These are phyloP conservation scores for Lipomyces oligophaga DNA, from an alignment of 805 yeast genomes.

Conservation along the genomic window DNA sequence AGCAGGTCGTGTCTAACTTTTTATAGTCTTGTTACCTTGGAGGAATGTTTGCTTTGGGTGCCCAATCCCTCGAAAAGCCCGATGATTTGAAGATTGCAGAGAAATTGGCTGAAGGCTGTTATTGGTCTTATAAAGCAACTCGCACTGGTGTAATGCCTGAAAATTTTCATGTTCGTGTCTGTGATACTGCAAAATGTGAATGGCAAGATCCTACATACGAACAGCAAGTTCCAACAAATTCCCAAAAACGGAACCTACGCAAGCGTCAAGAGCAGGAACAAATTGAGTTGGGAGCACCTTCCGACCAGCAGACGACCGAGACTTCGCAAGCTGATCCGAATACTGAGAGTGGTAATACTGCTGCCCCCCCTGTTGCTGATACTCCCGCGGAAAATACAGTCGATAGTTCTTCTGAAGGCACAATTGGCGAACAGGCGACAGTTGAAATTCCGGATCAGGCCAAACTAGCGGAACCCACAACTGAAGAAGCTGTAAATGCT, in stretches of 20 bases:
- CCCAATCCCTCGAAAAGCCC: conserved; percentile 41
- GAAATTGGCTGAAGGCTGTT: conserved; percentile 49
- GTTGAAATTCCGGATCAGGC: background rate
- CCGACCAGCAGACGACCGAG: background rate
- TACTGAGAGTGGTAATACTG: background rate
- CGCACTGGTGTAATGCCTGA: conserved; percentile 47
- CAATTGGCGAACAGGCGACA: too few species aligned
- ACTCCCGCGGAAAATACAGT: conserved; percentile 4
- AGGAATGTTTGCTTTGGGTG: conserved; percentile 51
- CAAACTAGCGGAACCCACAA: background rate
- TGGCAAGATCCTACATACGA: conserved; percentile 8
- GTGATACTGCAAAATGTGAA: conserved; percentile 16
- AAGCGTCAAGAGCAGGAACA: background rate
- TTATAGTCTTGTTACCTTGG: conserved; percentile 46
- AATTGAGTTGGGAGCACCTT: background rate
- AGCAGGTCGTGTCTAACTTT: background rate
- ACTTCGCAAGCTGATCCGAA: background rate
- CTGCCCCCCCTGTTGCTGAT: too few species aligned
- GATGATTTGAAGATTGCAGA: conserved; percentile 43
- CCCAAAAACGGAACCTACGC: conserved; percentile 3
- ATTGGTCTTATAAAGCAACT: conserved; percentile 41
- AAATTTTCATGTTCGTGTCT: conserved; percentile 36
- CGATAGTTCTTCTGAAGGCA: too few species aligned
- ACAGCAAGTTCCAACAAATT: conserved; percentile 1
- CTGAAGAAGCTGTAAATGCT: conserved; percentile 8